These are phyloP conservation scores for Phytopythium chamaehyphon DNA, from an alignment of 352 stramenopile genomes.

Conservation along the genomic window DNA sequence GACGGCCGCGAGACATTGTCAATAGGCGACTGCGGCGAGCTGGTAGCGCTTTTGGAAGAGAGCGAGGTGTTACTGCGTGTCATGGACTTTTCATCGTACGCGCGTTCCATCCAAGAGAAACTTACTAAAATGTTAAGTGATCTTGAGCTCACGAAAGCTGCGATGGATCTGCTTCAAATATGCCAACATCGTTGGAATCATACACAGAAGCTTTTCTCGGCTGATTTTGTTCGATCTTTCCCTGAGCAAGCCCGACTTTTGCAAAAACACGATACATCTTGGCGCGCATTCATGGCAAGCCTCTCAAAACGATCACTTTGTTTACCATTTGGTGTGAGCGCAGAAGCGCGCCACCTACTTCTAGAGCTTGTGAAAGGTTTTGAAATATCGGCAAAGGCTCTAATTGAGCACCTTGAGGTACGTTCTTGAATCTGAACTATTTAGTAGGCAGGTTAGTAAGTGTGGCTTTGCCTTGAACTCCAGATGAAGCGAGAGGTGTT, in stretches of 20 bases:
- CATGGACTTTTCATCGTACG: slow-evolving; percentile 70
- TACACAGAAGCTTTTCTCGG: slow-evolving; percentile 52
- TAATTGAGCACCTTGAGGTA: slow-evolving; percentile 60
- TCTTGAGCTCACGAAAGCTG: slow-evolving; percentile 41
- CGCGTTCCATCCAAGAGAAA: slow-evolving; percentile 40
- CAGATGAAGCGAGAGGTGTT: slow-evolving; percentile 59
- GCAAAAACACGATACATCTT: slow-evolving; percentile 45
- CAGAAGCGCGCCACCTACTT: slow-evolving; percentile 38
- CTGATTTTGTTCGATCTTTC: slow-evolving; percentile 56
- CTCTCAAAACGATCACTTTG: slow-evolving; percentile 49
- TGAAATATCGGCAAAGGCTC: slow-evolving; percentile 34
- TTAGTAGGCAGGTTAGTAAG: neutral
- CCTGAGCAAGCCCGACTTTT: slow-evolving; percentile 53
- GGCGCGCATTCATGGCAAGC: slow-evolving; percentile 41
- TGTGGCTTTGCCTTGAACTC: neutral
- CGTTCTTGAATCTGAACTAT: neutral
- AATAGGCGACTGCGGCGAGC: slow-evolving; percentile 52
- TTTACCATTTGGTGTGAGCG: slow-evolving; percentile 47
- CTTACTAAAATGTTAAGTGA: slow-evolving; percentile 48
- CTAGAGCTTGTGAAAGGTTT: slow-evolving; percentile 46
- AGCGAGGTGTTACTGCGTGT: slow-evolving; percentile 68
- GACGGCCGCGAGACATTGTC: slow-evolving; percentile 53
- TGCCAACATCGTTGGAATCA: slow-evolving; percentile 71
- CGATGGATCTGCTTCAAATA: slow-evolving; percentile 44
- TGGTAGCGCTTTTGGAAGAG: slow-evolving; percentile 57